Base-by-base conservation (phyloP, 202 grass and related monocot species). In the Eragrostis tef region DNA sequence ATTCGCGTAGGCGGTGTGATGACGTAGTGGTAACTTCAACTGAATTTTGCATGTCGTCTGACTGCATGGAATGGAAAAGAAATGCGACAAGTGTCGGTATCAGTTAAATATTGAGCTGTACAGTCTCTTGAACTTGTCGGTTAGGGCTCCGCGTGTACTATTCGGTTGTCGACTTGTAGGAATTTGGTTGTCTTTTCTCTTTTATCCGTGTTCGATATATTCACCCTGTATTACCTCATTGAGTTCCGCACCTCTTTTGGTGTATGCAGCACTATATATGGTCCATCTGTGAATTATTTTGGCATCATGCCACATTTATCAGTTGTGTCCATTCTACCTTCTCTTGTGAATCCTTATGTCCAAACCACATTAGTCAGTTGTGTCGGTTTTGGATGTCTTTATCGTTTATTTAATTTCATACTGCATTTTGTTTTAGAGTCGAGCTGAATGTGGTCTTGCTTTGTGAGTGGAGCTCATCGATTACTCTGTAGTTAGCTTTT, bases 121-220 rank as follows among this genome's bases (percentile, higher is more conserved):
- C 6, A 46, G 21, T 61, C 68, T 69, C 17, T 61, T 24, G 19
- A 62, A 16, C 42, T 31, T 70, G 63, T 48, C 24, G 14, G 42
- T 59, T 53, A 39, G 4, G 53, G 25, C 19, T n/a, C 43, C 10
- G 10, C 27, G 42, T 22, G 6, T 53, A 42, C 26, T 63, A 10
- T 77, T 63, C 7, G 5, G 0, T 77, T 87, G 21, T 75, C 0
- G 17, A 16, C 51, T 86, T 61, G 64, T 45, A 64, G 29, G 46
- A 71, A 71, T 51, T 61, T 21, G 9, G 7, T 25, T 36, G 22
- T 52, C 13, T 64, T 67, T 77, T 21, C 24, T 72, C 6, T 44
- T 73, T 14, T 84, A 56, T 68, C 6, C 9, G 25, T 27, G 47
- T 80, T 60, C 39, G 84, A 81, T 67, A 50, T 74, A 34, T 74